Percentiles rank a stretch among this genome's conserved stretches.
phyloP scores from a whole-genome alignment of 805 yeast genomes.

The Pichia rugopelliculosa region DNA sequence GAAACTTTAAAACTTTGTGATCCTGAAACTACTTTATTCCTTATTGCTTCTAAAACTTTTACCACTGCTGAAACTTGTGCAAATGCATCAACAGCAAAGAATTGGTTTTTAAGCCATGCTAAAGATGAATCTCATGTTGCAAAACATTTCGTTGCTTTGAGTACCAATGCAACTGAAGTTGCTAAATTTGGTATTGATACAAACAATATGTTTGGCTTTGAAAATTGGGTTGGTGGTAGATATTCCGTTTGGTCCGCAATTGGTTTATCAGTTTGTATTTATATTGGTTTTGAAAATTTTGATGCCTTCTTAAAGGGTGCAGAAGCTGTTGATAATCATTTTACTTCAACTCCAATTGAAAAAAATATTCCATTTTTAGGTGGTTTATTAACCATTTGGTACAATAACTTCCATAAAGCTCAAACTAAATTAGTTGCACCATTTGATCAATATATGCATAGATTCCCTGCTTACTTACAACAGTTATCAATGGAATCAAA shows the following conservation, averaged over 20 bases:
- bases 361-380: slow-evolving; percentile 90
- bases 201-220: slow-evolving; percentile 97
- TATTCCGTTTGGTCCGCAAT: slow-evolving; percentile 99
- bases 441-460: slow-evolving; percentile 95
- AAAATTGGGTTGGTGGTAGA: slow-evolving; percentile 99
- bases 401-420: slow-evolving; percentile 96
- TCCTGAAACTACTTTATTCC: slow-evolving; percentile 88
- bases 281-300: slow-evolving; percentile 93
- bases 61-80: slow-evolving; percentile 98
- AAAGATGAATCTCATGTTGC: slow-evolving; percentile 70
- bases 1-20: slow-evolving; percentile 73
- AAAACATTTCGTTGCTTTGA: slow-evolving; percentile 94
- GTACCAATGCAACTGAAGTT: slow-evolving; percentile 89
- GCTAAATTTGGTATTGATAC: slow-evolving; percentile 95
- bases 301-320: slow-evolving; percentile 93
- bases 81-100: slow-evolving; percentile 91
- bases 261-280: slow-evolving; percentile 91
- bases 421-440: slow-evolving; percentile 98
- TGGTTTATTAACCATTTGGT: slow-evolving; percentile 94
- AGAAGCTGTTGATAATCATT: slow-evolving; percentile 93
- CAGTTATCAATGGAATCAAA: slow-evolving; percentile 98
- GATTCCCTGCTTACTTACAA: slow-evolving; percentile 99
- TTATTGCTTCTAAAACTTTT: slow-evolving; percentile 95
- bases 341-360: slow-evolving; percentile 74
- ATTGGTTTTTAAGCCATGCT: slow-evolving; percentile 71